These are phyloP conservation scores for Leccinum olivaceopallidum DNA, from an alignment of 768 basidiomycete species.

Conservation along the genomic window DNA sequence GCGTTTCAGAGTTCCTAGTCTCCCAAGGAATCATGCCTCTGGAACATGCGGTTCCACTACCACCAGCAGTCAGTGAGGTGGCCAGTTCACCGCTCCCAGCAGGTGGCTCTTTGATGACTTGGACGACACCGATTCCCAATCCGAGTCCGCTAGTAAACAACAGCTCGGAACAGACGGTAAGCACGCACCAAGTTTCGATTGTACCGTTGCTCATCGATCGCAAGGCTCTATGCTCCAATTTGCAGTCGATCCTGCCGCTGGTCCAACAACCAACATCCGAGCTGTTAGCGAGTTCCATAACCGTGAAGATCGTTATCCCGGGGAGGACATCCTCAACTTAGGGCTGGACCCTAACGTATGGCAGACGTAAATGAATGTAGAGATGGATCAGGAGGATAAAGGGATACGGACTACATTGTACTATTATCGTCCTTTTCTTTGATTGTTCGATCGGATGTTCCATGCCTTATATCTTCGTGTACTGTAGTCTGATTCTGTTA, in stretches of 20 bases:
- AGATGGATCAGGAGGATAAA: not conserved
- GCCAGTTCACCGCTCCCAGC: constrained; percentile 14
- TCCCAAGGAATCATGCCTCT: constrained; percentile 50
- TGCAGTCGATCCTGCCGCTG: not conserved
- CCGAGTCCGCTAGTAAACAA: constrained; percentile 4
- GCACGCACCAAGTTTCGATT: not conserved
- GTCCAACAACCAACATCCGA: not conserved
- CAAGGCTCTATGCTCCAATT: not conserved
- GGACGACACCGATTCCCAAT: constrained; percentile 6
- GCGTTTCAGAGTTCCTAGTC: constrained; percentile 46
- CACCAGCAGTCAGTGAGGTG: constrained; percentile 20
- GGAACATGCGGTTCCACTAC: constrained; percentile 21
- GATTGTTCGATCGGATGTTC: not conserved
- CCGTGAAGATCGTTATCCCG: constrained; percentile 8
- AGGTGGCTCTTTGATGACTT: not conserved
- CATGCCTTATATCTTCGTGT: not conserved
- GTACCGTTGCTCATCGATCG: not conserved
- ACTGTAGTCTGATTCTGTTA: too few species aligned
- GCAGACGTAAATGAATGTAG: too few species aligned
- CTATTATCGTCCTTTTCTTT: not conserved
- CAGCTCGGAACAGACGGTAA: constrained; percentile 10
- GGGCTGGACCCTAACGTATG: not conserved
- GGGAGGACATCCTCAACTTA: constrained; percentile 22
- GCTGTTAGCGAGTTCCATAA: constrained; percentile 14
- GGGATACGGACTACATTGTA: not conserved